These are phyloP conservation scores for Puccinia hordei DNA, from an alignment of 1,284 basidiomycete species.

Conservation along the genomic window DNA sequence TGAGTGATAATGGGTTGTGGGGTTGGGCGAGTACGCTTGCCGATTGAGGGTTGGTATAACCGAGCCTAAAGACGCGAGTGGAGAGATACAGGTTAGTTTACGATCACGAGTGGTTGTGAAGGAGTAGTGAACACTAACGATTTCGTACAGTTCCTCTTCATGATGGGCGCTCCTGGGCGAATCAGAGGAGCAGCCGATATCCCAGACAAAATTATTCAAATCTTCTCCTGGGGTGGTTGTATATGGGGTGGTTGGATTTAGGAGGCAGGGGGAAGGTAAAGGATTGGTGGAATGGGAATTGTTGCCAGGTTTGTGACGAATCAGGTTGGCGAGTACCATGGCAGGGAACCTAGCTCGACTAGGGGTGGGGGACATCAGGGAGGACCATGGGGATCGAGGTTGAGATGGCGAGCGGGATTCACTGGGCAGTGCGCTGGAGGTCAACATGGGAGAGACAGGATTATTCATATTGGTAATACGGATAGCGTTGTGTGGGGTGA, in stretches of 20 bases:
- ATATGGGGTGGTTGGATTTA: not conserved
- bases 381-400: not conserved
- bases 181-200: not conserved
- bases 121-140: not conserved
- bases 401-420: not conserved
- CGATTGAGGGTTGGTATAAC: constrained; percentile 1
- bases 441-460: not conserved
- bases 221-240: constrained; percentile 6
- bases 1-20: constrained; percentile 4
- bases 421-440: not conserved
- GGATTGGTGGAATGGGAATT: not conserved
- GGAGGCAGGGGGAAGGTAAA: not conserved
- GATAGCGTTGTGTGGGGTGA: no score
- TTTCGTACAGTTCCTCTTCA: constrained; percentile 18
- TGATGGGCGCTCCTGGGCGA: not conserved
- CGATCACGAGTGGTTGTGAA: not conserved
- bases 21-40: constrained; percentile 1
- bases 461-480: not conserved
- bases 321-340: constrained; percentile 1
- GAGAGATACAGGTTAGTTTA: no score
- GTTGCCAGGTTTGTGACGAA: not conserved
- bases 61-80: constrained; percentile 13
- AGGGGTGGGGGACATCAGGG: not conserved
- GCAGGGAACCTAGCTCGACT: not conserved
- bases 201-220: constrained; percentile 23